Conservation (phyloP, 495 filamentous ascomycete species). For the Aspergillus sclerotioniger region DNA sequence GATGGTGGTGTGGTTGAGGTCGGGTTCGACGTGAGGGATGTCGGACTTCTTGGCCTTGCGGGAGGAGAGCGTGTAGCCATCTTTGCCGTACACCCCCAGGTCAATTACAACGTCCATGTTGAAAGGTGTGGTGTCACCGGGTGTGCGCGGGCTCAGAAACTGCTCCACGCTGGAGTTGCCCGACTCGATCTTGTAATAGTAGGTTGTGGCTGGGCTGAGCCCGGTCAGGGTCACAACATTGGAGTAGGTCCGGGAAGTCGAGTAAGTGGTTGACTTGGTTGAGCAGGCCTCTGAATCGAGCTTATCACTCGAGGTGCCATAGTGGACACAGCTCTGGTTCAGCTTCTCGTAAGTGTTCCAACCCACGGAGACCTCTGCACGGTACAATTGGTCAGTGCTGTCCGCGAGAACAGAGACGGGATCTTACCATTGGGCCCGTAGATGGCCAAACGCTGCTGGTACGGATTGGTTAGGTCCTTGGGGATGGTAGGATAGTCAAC, state of each 20-base stretch:
- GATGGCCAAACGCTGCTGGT: slow-evolving; percentile 57
- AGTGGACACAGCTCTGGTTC: slow-evolving; percentile 41
- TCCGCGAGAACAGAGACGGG: too few species aligned
- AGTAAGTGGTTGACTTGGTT: slow-evolving; percentile 43
- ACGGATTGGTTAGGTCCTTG: slow-evolving; percentile 53
- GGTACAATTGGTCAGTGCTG: neutral
- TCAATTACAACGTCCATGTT: slow-evolving; percentile 51
- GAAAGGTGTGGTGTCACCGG: slow-evolving; percentile 48
- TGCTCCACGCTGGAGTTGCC: slow-evolving; percentile 54
- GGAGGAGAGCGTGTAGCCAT: slow-evolving; percentile 52
- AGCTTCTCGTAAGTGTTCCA: slow-evolving; percentile 53
- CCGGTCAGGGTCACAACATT: slow-evolving; percentile 45
- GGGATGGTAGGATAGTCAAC: slow-evolving; percentile 54
- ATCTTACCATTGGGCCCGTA: slow-evolving; percentile 51
- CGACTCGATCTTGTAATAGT: slow-evolving; percentile 57
- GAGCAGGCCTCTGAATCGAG: slow-evolving; percentile 34
- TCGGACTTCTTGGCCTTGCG: slow-evolving; percentile 49
- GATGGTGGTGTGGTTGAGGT: slow-evolving; percentile 63
- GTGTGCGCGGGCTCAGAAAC: slow-evolving; percentile 53
- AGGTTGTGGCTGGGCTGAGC: slow-evolving; percentile 46
- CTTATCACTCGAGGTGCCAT: slow-evolving; percentile 33
- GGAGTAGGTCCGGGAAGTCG: slow-evolving; percentile 50
- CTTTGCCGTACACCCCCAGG: slow-evolving; percentile 54
- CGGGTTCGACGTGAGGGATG: slow-evolving; percentile 51
- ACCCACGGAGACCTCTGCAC: slow-evolving; percentile 54